A percentile compares a stretch with the other conserved stretches of the same genome.
Conservation (phyloP, 1,284 basidiomycete genomes). For the Leccinum variabile region DNA sequence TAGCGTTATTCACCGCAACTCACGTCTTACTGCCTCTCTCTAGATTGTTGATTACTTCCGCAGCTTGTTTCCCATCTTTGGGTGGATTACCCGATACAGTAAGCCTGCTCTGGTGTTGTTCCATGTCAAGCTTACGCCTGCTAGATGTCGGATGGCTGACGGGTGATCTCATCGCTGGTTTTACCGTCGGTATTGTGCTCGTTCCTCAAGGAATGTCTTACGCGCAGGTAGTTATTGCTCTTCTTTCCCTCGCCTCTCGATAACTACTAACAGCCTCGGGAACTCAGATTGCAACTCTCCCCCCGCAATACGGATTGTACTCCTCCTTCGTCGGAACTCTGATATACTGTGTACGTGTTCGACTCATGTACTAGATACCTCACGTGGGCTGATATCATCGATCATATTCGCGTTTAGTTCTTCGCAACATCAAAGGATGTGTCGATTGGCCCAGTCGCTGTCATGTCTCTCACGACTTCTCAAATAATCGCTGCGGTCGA, state of each 20-base stretch:
- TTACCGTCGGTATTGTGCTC: constrained; percentile 90
- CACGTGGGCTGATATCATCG: constrained; percentile 9
- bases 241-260: not conserved
- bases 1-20: not conserved
- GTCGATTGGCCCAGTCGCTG: constrained; percentile 96
- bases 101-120: constrained; percentile 20
- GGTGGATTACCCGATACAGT: constrained; percentile 88
- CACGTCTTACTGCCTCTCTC: constrained; percentile 2
- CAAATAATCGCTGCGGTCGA: constrained; percentile 77
- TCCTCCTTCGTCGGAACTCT: constrained; percentile 91
- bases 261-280: not conserved
- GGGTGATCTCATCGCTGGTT: constrained; percentile 84
- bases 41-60: constrained; percentile 62
- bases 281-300: constrained; percentile 77
- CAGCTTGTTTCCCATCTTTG: constrained; percentile 79
- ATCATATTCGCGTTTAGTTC: constrained; percentile 46
- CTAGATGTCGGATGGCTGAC: constrained; percentile 70
- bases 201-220: constrained; percentile 90
- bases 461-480: constrained; percentile 93
- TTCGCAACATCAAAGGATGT: constrained; percentile 96
- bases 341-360: constrained; percentile 68
- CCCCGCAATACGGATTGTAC: constrained; percentile 90
- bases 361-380: constrained; percentile 19
- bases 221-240: constrained; percentile 50
- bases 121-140: not conserved